Base-by-base conservation (phyloP, 257 asterid species). In the Forsythia viridissima region DNA sequence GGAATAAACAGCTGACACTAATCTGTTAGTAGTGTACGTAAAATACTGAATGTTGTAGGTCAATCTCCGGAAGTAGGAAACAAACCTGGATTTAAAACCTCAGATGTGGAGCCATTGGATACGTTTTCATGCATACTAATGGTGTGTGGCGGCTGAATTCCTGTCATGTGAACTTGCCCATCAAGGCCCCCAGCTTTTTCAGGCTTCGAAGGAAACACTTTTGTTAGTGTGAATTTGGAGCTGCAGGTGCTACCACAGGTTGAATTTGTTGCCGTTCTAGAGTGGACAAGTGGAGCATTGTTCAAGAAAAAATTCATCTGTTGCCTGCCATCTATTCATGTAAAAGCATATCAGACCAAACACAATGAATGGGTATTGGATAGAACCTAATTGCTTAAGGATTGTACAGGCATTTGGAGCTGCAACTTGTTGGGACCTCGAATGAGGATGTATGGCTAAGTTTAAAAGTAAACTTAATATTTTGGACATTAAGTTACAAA, bases 201-300 rank as follows among this genome's bases (percentile, higher is more conserved):
- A 21, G 84, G 76, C 84, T 85, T 89, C 59, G 59, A 61, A 18
- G 88, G 51, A 82, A 72, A 83, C 74, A 79, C 91, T 84, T 81
- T 83, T 18, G 96, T 87, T 15, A 92, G 80, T 4, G 95, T 88
- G 90, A 91, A 92, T 88, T 85, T 92, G 51, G 96, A 82, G 84
- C 69, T 80, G 82, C 80, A 63, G 18, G 84, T 44, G 79, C 74
- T 85, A 71, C 88, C 94, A 93, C 93, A 88, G 71, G 80, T 71
- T 61, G 89, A 70, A 82, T 73, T 82, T 55, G 85, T 86, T 76
- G 85, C 81, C 42, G 80, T 66, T 82, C 78, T 80, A 46, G 83
- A 71, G 72, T 86, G 84, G 78, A 55, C 30, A 71, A 69, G 72
- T 37, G 89, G 84, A 36, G 86, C 66, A 74, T 76, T 84, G 90